Base-by-base conservation (phyloP, 1,139 yeast species). In the Yamadazyma dushanensis region DNA sequence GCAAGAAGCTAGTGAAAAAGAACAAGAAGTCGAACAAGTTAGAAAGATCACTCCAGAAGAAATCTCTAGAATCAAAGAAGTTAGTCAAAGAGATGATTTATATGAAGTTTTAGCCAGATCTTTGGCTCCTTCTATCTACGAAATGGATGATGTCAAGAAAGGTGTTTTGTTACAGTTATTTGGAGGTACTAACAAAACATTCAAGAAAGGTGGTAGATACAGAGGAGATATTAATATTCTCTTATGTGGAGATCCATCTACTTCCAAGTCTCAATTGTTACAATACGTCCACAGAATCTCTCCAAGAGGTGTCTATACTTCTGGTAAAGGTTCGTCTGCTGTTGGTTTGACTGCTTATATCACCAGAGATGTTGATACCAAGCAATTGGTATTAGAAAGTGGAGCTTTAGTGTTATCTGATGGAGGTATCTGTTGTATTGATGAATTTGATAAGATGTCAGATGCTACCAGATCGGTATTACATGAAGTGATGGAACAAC, bases 401-500 rank as follows among this genome's bases (percentile, higher is more conserved):
- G 99, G 99, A 59, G 99, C 99, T 0, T 73, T 92, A 47, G 98
- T 92, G 9, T 72, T 92, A 36, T 88, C 97, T 6, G 99, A 92
- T 63, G 98, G 98, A 39, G 99, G 99, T 67, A 83, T 92, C 36
- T 92, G 98, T 68, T 94, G 98, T 65, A 92, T 92, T 58, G 99
- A 92, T 68, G 99, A 92, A 66, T 92, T 92, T 56, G 99, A 92
- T 64, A 92, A 92, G 61, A 92, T 92, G 99, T 78, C 83, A 41
- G 98, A 92, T 51, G 67, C 95, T 2, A 92, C 98, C 0, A 72
- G 98, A 53, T 88, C 97, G 3, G 97, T 92, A 11, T 69, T 92
- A 40, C 99, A 92, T 60, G 98, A 92, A 73, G 98, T 94, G 16
- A 92, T 92, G 98, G 98, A 92, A 69, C 98, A 92, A 60, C 98